Base-by-base conservation (phyloP, 1,139 yeast genomes). In the Saccharomyces hybrid region DNA sequence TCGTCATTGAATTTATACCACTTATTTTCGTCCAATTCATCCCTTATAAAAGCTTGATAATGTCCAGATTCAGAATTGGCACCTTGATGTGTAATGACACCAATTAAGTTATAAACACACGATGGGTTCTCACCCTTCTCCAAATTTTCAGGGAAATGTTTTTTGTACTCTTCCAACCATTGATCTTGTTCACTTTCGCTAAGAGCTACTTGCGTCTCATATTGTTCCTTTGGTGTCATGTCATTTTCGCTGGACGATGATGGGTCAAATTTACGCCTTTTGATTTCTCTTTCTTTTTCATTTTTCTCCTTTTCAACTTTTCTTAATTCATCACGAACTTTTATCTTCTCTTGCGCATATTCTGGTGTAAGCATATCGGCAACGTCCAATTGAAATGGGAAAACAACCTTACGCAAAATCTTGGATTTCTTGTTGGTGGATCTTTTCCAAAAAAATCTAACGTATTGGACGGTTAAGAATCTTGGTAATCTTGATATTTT, bases 1-100 rank as follows among this genome's bases (percentile, higher is more conserved):
- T 91, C 96, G 70, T 93, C 99, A 69, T 93, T 90, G 73, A 89
- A 95, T 68, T 84, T 86, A 85, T 88, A 93, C 99, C 99, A 93
- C 62, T 78, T 79, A 48, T 84, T 82, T 47, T 87, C 89, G 66
- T 85, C 95, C 50, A 74, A 73, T 53, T 79, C 81, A 69, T 88
- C 91, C 64, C 81, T 83, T 29, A 87, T 86, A 73, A 88, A 93
- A 26, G 95, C 84, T 72, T 90, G 97, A 70, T 95, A 93, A 71
- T 93, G 99, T 4, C 99, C 99, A 44, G 97, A 86, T 70, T 95
- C 98, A 0, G 99, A 97, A 51, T 91, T 84, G 4, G 97, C 86
- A 50, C 99, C 99, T 65, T 86, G 87, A 73, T 93, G 99, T 2
- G 98, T 90, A 57, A 93, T 82, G 28, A 93, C 82, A 0, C 96